Evolutionary conservation across 768 basidiomycete species (phyloP).

Genomic region (Mycena galopus): DNA sequence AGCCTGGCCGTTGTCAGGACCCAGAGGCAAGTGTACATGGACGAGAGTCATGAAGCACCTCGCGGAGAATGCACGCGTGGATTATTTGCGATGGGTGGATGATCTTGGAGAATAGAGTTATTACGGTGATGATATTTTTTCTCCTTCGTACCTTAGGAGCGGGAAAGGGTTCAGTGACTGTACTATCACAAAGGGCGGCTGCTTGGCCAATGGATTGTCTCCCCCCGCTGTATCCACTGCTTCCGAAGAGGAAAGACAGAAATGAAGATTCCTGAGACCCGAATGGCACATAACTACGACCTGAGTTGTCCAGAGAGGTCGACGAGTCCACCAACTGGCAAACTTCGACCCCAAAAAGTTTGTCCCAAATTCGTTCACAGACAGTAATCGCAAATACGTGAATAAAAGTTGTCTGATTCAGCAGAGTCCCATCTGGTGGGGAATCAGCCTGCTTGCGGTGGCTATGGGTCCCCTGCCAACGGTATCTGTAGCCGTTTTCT

Average conservation of each 20-base stretch:
- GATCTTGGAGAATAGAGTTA: neutral
- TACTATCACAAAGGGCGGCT: neutral
- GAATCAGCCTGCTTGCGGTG: neutral
- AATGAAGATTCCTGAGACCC: neutral
- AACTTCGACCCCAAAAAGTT: neutral
- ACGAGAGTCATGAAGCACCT: neutral
- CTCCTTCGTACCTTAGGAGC: neutral
- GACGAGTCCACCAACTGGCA: neutral
- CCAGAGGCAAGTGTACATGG: neutral
- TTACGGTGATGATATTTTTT: neutral
- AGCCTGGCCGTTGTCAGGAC: neutral
- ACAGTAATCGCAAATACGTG: conserved; percentile 23
- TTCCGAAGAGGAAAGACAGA: neutral
- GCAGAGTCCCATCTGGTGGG: neutral
- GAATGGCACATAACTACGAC: neutral
- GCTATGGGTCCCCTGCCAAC: neutral
- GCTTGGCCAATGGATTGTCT: neutral
- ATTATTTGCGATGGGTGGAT: conserved; percentile 1
- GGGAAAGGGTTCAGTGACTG: neutral
- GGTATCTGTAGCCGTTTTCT: neutral
- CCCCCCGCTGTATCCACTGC: neutral
- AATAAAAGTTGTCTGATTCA: conserved; percentile 18
- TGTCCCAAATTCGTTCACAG: neutral
- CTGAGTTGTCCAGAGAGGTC: neutral
- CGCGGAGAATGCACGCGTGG: neutral